Evolutionary conservation across 495 filamentous ascomycete species (phyloP), one percentile per base, ranked within the genome.

Genomic region (Aspergillus funiculosus): DNA sequence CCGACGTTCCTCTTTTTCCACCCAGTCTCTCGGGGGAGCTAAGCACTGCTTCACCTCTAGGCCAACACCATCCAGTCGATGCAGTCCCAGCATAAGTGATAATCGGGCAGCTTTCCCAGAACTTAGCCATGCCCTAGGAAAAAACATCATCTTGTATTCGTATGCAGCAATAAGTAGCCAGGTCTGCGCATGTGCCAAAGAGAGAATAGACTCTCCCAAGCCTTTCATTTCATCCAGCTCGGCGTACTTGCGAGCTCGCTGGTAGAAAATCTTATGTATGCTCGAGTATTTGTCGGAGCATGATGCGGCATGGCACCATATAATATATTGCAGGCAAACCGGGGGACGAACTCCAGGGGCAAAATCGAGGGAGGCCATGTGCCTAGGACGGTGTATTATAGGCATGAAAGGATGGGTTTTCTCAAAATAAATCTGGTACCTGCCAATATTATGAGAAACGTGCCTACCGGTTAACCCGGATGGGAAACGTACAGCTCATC

Each of bases 91-190:
- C 94, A 97, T 97, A 51, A 94, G 79, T 31, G 76, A 75, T 44
- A 95, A 62, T 46, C 92, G 73, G 10, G 82, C 77, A 2, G 82
- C 84, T 39, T 86, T 76, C 11, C 91, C 94, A 7, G 85, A 81
- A 44, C 86, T 95, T 65, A 96, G 76, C 92, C 92, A 99, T 3
- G 94, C 94, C 29, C 94, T 73, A 2, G 92, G 92, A 53, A 99
- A 99, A 62, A 87, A 94, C 86, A 99, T 96, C 76, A 86, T 84
- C 65, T 89, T 94, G 61, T 96, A 97, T 60, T 99, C 92, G 56
- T 94, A 96, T 0, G 75, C 78, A 3, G 80, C 76, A 39, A 94
- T 76, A 4, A 99, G 68, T 7, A 81, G 66, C 77, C 94, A 92
- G 2, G 86, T 76, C 63, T 97, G 94, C 26, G 80, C 81, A 55